Evolutionary conservation across 1,139 yeast species (phyloP).

Genomic region (Taiozyma sp.): DNA sequence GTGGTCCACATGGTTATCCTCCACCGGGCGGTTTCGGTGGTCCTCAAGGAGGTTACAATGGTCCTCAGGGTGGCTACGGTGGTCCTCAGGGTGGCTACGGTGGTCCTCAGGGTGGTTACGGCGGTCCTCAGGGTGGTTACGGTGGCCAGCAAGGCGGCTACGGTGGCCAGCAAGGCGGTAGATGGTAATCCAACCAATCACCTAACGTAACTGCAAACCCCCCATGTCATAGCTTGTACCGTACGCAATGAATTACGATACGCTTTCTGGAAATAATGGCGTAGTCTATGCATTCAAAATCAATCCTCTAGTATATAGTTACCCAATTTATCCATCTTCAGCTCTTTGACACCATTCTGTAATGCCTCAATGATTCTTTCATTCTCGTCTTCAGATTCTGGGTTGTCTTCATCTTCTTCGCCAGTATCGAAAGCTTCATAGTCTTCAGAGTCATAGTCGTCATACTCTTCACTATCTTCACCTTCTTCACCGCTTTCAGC

Average conservation of each 20-base stretch:
- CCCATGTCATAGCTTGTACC: not conserved
- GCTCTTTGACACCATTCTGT: slow-evolving; percentile 50
- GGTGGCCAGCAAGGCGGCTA: slow-evolving; percentile 11
- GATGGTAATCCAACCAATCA: slow-evolving; percentile 10
- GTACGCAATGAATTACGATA: not conserved
- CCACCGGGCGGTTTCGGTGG: slow-evolving; percentile 15
- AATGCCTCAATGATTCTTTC: slow-evolving; percentile 70
- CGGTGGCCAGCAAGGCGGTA: slow-evolving; percentile 21
- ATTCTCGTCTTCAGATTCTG: slow-evolving; percentile 51
- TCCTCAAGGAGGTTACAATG: slow-evolving; percentile 14
- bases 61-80: slow-evolving; percentile 13
- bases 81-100: slow-evolving; percentile 37
- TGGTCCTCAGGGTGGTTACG: slow-evolving; percentile 19
- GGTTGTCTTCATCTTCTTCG: slow-evolving; percentile 30
- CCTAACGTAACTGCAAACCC: not conserved
- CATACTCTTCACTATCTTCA: slow-evolving; percentile 20
- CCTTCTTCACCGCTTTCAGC: slow-evolving; percentile 30
- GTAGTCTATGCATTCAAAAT: not conserved
- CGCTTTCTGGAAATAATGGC: not conserved
- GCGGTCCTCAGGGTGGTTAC: slow-evolving; percentile 17
- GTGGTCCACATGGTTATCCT: slow-evolving; percentile 14
- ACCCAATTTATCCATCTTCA: slow-evolving; percentile 79
- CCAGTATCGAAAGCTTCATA: slow-evolving; percentile 28
- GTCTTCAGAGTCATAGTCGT: slow-evolving; percentile 26
- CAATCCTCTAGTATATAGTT: slow-evolving; percentile 59